Evolutionary conservation across 805 yeast species (phyloP).

Genomic region (Zygosaccharomyces lentus): DNA sequence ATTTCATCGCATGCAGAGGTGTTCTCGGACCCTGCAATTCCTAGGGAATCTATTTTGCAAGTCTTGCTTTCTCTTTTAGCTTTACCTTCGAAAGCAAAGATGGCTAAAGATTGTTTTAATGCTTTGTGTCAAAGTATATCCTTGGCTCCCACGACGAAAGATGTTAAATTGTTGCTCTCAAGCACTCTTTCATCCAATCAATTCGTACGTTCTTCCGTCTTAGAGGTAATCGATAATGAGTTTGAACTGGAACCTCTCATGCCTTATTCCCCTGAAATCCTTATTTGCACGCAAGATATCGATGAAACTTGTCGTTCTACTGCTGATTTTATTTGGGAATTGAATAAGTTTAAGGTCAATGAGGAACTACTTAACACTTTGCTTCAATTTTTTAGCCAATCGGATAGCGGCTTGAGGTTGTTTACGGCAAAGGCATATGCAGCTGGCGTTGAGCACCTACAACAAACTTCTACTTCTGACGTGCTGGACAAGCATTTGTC

Average conservation of each 20-base stretch:
- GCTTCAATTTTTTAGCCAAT: slow-evolving; percentile 48
- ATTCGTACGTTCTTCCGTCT: slow-evolving; percentile 71
- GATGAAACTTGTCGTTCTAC: slow-evolving; percentile 56
- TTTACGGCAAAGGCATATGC: slow-evolving; percentile 66
- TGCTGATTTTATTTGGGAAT: slow-evolving; percentile 84
- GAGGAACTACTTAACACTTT: slow-evolving; percentile 41
- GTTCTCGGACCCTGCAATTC: slow-evolving; percentile 62
- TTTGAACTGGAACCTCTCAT: slow-evolving; percentile 45
- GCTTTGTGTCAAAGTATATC: slow-evolving; percentile 75
- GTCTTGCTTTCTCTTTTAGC: slow-evolving; percentile 64
- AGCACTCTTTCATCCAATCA: slow-evolving; percentile 55
- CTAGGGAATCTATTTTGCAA: slow-evolving; percentile 59
- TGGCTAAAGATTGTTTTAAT: slow-evolving; percentile 77
- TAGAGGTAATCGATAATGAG: slow-evolving; percentile 84
- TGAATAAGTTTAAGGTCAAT: slow-evolving; percentile 47
- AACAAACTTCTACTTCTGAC: slow-evolving; percentile 24
- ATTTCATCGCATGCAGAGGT: slow-evolving; percentile 63
- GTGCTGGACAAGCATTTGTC: slow-evolving; percentile 38
- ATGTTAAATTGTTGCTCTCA: slow-evolving; percentile 53
- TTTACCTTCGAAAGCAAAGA: slow-evolving; percentile 71
- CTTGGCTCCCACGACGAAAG: slow-evolving; percentile 50
- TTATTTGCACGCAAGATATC: slow-evolving; percentile 73
- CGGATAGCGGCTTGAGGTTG: slow-evolving; percentile 63
- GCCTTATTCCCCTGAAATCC: slow-evolving; percentile 61
- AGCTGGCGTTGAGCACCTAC: slow-evolving; percentile 48